Evolutionary conservation across 2,329 filamentous ascomycete genomes (phyloP).

Genomic region (Ascochyta lentis): DNA sequence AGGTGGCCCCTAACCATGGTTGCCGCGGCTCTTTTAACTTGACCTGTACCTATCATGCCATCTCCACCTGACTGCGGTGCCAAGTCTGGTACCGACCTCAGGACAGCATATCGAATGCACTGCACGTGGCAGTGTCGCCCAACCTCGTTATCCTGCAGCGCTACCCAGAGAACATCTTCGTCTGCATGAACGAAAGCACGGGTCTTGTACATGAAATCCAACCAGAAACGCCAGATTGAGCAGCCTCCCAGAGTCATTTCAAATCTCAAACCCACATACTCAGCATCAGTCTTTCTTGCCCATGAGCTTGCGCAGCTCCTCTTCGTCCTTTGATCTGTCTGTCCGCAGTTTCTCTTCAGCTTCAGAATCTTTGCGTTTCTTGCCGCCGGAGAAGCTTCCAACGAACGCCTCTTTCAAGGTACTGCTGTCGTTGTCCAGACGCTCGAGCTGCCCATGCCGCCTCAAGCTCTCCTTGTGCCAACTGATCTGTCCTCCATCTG

Average conservation of each 20-base stretch:
- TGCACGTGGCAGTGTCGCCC: conserved; percentile 7
- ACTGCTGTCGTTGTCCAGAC: conserved; percentile 47
- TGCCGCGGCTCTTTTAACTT: conserved; percentile 1
- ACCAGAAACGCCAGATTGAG: neutral
- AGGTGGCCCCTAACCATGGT: conserved; percentile 12
- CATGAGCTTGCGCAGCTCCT: conserved; percentile 48
- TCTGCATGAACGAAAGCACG: neutral
- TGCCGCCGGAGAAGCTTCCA: conserved; percentile 40
- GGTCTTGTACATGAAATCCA: neutral
- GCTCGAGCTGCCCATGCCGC: conserved; percentile 59
- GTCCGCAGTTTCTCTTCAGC: conserved; percentile 35
- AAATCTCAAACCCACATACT: neutral
- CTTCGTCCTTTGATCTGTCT: conserved; percentile 47
- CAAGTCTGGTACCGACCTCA: conserved; percentile 1
- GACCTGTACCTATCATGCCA: conserved; percentile 4
- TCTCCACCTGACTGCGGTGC: conserved; percentile 1
- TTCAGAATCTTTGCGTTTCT: conserved; percentile 32
- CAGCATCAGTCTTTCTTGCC: conserved; percentile 38
- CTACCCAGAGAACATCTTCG: neutral
- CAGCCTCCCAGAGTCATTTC: neutral
- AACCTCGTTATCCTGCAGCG: neutral
- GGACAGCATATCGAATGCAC: conserved; percentile 1
- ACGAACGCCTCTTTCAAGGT: conserved; percentile 45
- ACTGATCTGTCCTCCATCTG: conserved; percentile 62
- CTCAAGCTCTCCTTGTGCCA: conserved; percentile 63